These are phyloP conservation scores for Zalaria sp. DNA, from an alignment of 2,329 filamentous ascomycete genomes.

Conservation along the genomic window DNA sequence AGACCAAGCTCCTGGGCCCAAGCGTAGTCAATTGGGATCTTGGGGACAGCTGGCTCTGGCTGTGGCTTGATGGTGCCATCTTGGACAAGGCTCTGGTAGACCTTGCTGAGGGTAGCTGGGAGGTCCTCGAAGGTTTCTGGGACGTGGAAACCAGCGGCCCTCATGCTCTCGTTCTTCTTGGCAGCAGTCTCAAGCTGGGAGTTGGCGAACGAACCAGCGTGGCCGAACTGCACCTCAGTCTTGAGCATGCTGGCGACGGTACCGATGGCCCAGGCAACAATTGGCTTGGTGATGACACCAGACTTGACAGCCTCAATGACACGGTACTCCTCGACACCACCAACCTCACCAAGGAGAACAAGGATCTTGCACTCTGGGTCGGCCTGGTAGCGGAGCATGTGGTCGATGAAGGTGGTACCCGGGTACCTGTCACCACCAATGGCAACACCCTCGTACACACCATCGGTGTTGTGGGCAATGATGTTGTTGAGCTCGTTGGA, in stretches of 20 bases:
- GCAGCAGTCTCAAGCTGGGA: conserved; percentile 96
- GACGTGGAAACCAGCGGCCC: conserved; percentile 84
- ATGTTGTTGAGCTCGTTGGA: conserved; percentile 99
- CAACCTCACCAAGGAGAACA: conserved; percentile 89
- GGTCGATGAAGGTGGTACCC: conserved; percentile 98
- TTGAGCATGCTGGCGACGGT: conserved; percentile 99
- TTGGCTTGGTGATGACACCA: conserved; percentile 91
- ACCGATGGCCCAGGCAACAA: conserved; percentile 98
- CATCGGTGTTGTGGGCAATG: conserved; percentile 87
- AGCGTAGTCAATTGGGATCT: conserved; percentile 99
- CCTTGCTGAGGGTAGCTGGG: conserved; percentile 56
- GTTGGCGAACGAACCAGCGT: conserved; percentile 97
- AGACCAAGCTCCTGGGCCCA: conserved; percentile 99
- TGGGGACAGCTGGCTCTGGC: conserved; percentile 82
- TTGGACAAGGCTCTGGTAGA: conserved; percentile 82
- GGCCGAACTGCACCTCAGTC: conserved; percentile 98
- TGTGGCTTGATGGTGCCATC: conserved; percentile 74
- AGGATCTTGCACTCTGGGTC: conserved; percentile 98
- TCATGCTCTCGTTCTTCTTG: conserved; percentile 95
- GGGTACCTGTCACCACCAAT: conserved; percentile 99
- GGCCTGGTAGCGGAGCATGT: conserved; percentile 88
- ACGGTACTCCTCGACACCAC: conserved; percentile 99
- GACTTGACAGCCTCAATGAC: conserved; percentile 96
- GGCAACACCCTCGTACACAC: conserved; percentile 97
- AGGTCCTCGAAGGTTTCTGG: conserved; percentile 96